phyloP scores from a whole-genome alignment of 352 stramenopile genomes.

The Blastocystis sp. region DNA sequence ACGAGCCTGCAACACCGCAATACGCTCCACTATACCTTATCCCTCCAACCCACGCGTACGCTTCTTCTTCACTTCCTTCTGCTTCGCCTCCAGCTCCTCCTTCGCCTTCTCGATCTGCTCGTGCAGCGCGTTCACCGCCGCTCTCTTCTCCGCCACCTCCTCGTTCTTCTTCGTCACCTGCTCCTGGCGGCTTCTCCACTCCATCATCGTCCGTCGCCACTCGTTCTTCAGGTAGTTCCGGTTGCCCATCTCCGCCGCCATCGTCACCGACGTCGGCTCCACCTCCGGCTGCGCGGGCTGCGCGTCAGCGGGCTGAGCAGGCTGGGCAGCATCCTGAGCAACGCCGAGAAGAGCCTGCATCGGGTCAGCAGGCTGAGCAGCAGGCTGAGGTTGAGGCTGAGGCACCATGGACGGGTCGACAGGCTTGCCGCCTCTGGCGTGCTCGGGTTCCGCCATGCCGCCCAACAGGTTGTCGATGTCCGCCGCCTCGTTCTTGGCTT shows the following conservation, averaged over 20 bases:
- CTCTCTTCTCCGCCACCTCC: slow-evolving; percentile 48
- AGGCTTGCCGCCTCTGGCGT: not conserved
- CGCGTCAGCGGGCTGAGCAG: not conserved
- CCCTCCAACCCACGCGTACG: not conserved
- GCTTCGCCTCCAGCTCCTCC: slow-evolving; percentile 70
- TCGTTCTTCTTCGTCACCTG: slow-evolving; percentile 45
- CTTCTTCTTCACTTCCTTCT: slow-evolving; percentile 71
- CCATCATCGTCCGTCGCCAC: slow-evolving; percentile 27
- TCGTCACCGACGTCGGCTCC: slow-evolving; percentile 67
- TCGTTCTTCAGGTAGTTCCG: slow-evolving; percentile 39
- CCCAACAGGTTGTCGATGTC: not conserved
- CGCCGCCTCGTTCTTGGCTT: not conserved
- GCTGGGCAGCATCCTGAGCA: too few relatives aligned
- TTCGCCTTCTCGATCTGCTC: slow-evolving; percentile 67
- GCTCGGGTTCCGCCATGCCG: not conserved
- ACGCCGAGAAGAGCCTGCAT: too few relatives aligned
- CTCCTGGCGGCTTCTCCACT: slow-evolving; percentile 44
- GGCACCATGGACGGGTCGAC: not conserved
- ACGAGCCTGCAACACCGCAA: slow-evolving; percentile 45
- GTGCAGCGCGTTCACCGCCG: slow-evolving; percentile 35
- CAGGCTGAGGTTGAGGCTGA: not conserved
- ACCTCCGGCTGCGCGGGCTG: slow-evolving; percentile 2
- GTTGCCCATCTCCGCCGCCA: slow-evolving; percentile 61
- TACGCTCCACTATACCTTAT: slow-evolving; percentile 37
- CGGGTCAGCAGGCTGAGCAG: not conserved